Evolutionary conservation across 257 asterid genomes (phyloP).

Genomic region (Cruciata laevipes): DNA sequence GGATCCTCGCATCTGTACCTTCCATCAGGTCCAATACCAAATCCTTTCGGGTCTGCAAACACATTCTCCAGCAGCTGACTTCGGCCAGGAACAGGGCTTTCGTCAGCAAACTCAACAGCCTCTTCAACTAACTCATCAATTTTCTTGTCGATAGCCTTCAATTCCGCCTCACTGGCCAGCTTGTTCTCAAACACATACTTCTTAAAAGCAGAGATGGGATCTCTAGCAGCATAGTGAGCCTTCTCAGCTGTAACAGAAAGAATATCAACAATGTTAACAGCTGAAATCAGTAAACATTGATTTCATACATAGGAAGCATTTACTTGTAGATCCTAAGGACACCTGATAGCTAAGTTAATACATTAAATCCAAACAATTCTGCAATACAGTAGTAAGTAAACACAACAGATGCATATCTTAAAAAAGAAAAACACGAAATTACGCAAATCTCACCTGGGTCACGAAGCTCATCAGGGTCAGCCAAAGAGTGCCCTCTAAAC

Average conservation of each 20-base stretch:
- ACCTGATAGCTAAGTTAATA: background rate
- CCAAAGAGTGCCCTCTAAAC: slow-evolving; percentile 97
- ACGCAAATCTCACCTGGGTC: slow-evolving; percentile 68
- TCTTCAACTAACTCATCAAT: slow-evolving; percentile 82
- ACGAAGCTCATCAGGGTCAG: slow-evolving; percentile 98
- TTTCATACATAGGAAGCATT: background rate
- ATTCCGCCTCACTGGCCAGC: slow-evolving; percentile 63
- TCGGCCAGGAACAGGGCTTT: slow-evolving; percentile 78
- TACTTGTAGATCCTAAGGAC: background rate
- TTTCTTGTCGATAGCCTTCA: slow-evolving; percentile 77
- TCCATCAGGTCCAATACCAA: slow-evolving; percentile 93
- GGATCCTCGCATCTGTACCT: slow-evolving; percentile 98
- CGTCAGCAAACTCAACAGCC: slow-evolving; percentile 84
- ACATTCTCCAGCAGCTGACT: slow-evolving; percentile 89
- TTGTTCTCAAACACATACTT: slow-evolving; percentile 68
- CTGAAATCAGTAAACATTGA: background rate
- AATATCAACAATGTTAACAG: background rate
- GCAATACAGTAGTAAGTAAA: background rate
- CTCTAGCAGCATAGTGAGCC: slow-evolving; percentile 82
- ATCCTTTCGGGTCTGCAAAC: slow-evolving; percentile 90
- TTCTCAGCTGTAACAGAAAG: slow-evolving; percentile 72
- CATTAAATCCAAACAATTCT: background rate
- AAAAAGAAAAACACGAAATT: background rate
- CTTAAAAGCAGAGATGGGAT: slow-evolving; percentile 71
- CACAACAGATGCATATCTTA: background rate